Base-by-base conservation (phyloP, 139 green algal genomes). In the Dunaliella primolecta region DNA sequence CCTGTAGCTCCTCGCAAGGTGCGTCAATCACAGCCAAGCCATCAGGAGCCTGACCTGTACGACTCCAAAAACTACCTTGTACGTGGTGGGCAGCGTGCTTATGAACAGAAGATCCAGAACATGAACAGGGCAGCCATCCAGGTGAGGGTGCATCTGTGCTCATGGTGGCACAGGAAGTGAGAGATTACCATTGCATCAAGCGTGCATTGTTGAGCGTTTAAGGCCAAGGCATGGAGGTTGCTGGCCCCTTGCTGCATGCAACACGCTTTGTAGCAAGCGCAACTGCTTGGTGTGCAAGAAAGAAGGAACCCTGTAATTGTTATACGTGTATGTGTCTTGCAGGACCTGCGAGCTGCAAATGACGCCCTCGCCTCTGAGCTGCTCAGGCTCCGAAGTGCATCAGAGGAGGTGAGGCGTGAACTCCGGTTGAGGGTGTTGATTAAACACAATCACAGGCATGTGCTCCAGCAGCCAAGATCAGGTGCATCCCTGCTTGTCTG, bases 291-390 rank as follows among this genome's bases (percentile, higher is more conserved):
- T n/a, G n/a, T n/a, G n/a, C n/a, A n/a, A n/a, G n/a, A n/a, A n/a
- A n/a, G n/a, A n/a, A n/a, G n/a, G n/a, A n/a, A n/a, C n/a, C n/a
- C n/a, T n/a, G n/a, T n/a, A n/a, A n/a, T n/a, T n/a, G n/a, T n/a
- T n/a, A n/a, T n/a, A n/a, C n/a, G n/a, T n/a, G n/a, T n/a, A n/a
- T n/a, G n/a, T n/a, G n/a, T 70, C 55, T 7, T 56, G 31, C 46
- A 86, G 83, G 83, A 86, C 37, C 74, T 86, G 75, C 30, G 75
- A 1, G 75, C n/a, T 15, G 76, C 83, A 2, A 86, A 86, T 79
- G 83, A 86, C 1, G 74, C 72, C 3, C 30, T 86, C 32, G 83
- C 83, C 3, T 38, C 75, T 25, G 83, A 86, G 76, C 46, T 86
- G 75, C 7, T 83, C 25, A 30, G 76, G 29, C 31, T 37, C 27